Evolutionary conservation across 2,329 filamentous ascomycete species (phyloP), one percentile per base, ranked within the genome.

Genomic region (Microdochium paspali): DNA sequence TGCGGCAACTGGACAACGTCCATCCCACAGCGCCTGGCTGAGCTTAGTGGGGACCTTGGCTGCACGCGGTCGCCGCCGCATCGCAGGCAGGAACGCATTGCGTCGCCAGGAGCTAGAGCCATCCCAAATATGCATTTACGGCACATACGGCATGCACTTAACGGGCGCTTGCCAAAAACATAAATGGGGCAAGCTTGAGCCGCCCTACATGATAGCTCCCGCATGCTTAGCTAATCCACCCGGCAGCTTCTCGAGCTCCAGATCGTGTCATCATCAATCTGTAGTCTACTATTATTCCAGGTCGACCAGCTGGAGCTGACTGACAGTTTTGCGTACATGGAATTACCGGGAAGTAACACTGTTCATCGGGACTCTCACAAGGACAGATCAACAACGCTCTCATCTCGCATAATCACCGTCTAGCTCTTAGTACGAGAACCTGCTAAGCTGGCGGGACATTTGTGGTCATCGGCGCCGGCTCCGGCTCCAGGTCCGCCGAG

Each of bases 381-480:
- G n/a, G n/a, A n/a, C n/a, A n/a, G n/a, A n/a, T n/a, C n/a, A n/a
- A n/a, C n/a, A n/a, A n/a, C n/a, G n/a, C n/a, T n/a, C n/a, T n/a
- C n/a, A n/a, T n/a, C n/a, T n/a, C n/a, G n/a, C n/a, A n/a, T n/a
- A n/a, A n/a, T n/a, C n/a, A n/a, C n/a, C n/a, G n/a, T n/a, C n/a
- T n/a, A n/a, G n/a, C n/a, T n/a, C n/a, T n/a, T n/a, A n/a, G n/a
- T n/a, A n/a, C n/a, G n/a, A n/a, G n/a, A n/a, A n/a, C n/a, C n/a
- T n/a, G n/a, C n/a, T 20, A 31, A 18, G 12, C 23, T 44, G 42
- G 42, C 42, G 24, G 42, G 23, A 13, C 10, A 25, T 18, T 25
- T 59, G 64, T 64, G 59, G 61, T 62, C 54, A 54, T 53, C 48
- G 51, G 53, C 53, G 56, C 53, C 49, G 55, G 56, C 54, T 52